Percentiles rank a stretch among this genome's conserved stretches.
Evolutionary conservation across 306 rosid species (phyloP).

Genomic region (Prinsepia uniflora): DNA sequence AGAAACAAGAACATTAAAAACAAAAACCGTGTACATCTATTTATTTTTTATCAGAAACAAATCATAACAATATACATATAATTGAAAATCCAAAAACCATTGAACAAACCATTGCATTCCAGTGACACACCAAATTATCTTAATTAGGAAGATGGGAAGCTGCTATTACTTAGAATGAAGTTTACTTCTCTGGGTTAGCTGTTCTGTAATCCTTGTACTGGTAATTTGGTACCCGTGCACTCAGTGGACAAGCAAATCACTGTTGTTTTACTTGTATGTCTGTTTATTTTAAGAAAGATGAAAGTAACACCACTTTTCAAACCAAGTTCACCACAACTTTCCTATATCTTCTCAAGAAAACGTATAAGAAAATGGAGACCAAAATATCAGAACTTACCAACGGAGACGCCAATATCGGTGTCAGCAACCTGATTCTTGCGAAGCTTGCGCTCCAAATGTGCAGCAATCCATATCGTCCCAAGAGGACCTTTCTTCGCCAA

Average conservation of each 20-base stretch:
- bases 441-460: slow-evolving; percentile 98
- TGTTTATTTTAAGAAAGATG: neutral
- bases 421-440: slow-evolving; percentile 99
- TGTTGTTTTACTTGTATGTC: neutral
- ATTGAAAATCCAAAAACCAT: too few relatives aligned
- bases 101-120: too few relatives aligned
- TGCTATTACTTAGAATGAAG: neutral
- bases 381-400: slow-evolving; percentile 53
- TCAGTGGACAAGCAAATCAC: neutral
- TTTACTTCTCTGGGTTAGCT: neutral
- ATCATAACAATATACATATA: too few relatives aligned
- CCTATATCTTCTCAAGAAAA: neutral
- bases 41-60: too few relatives aligned
- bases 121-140: neutral
- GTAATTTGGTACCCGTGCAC: neutral
- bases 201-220: neutral
- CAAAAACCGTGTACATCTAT: too few relatives aligned
- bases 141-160: neutral
- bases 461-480: slow-evolving; percentile 99
- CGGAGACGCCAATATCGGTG: slow-evolving; percentile 96
- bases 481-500: slow-evolving; percentile 99
- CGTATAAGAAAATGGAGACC: neutral
- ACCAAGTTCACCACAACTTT: neutral
- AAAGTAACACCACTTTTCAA: neutral
- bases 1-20: too few relatives aligned